Percentiles rank a stretch among this genome's conserved stretches.
Conservation (phyloP, 768 basidiomycete species). For the Boletus barrowsii region DNA sequence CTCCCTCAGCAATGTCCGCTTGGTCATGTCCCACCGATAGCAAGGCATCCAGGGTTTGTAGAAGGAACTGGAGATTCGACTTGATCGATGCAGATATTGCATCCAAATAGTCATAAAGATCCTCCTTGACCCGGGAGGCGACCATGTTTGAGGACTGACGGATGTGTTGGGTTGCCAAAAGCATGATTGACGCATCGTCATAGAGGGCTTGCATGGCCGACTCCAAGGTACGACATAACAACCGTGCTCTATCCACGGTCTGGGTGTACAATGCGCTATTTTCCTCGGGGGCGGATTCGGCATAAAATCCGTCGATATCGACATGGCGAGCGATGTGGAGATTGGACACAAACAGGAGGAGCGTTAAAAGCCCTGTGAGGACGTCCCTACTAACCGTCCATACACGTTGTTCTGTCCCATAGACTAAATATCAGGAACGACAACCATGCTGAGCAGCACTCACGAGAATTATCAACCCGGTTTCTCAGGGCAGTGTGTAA, state of each 20-base stretch:
- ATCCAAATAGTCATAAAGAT: slow-evolving; percentile 43
- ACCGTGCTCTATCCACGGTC: slow-evolving; percentile 66
- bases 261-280: slow-evolving; percentile 54
- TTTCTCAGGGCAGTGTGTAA: slow-evolving; percentile 26
- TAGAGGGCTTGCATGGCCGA: slow-evolving; percentile 67
- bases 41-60: slow-evolving; percentile 61
- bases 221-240: slow-evolving; percentile 69
- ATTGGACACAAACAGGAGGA: slow-evolving; percentile 60
- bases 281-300: slow-evolving; percentile 40
- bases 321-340: slow-evolving; percentile 79
- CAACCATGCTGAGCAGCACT: slow-evolving; percentile 5
- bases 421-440: slow-evolving; percentile 3
- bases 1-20: slow-evolving; percentile 62
- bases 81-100: slow-evolving; percentile 49
- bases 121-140: slow-evolving; percentile 16
- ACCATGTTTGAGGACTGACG: slow-evolving; percentile 11
- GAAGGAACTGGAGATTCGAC: slow-evolving; percentile 53
- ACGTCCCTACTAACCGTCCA: slow-evolving; percentile 45
- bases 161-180: slow-evolving; percentile 53
- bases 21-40: slow-evolving; percentile 67
- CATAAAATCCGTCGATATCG: slow-evolving; percentile 73
- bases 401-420: slow-evolving; percentile 26
- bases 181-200: slow-evolving; percentile 62
- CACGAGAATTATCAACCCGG: slow-evolving; percentile 21
- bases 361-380: slow-evolving; percentile 53